Base-by-base conservation (phyloP, 225 moss, liverwort and hornwort species). In the Physcomitrellopsis africana region DNA sequence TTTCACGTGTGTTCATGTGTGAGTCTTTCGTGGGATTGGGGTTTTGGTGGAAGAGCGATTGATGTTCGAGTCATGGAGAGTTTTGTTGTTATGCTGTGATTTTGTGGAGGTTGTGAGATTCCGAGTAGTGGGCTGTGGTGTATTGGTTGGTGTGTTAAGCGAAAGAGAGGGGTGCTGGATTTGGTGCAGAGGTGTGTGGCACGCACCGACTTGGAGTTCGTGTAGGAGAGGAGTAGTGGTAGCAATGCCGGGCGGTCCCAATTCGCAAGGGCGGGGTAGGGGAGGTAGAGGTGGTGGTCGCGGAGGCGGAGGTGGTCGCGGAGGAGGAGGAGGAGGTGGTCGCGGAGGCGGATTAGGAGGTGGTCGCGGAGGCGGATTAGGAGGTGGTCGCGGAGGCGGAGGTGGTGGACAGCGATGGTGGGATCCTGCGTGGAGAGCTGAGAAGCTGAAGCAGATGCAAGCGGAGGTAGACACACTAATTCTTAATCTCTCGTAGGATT, bases 391-490 rank as follows among this genome's bases (percentile, higher is more conserved):
- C 0, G 86, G 87, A 0, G 85, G 88, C 1, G 82, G 87, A 2
- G 83, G 92, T 5, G 84, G 91, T 10, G 93, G 86, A 24, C 95
- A 96, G 81, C 91, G 95, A 89, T 96, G 96, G 96, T 92, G 93
- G 96, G 96, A 96, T 93, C 93, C 96, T 57, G 93, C 58, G 14
- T 96, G 96, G 96, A 82, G 96, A 82, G 93, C 96, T 19, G 93
- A 96, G 83, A 99, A 86, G 82, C 80, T 99, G 61, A 95, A 93
- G 74, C 91, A 99, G 82, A 90, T 99, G 79, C 86, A 85, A 59
- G 70, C 83, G 72, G 94, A 97, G 91, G 96, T 97, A 77, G 23
- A 61, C 32, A 37, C 7, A 11, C 67, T 12, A 16, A 17, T 13
- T 15, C 9, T 20, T 10, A 11, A 1, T 0, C 22, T 44, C 11